A percentile compares a stretch with the other conserved stretches of the same genome.
Conservation (phyloP, 768 basidiomycete species). For the Pulveroboletus sp. region DNA sequence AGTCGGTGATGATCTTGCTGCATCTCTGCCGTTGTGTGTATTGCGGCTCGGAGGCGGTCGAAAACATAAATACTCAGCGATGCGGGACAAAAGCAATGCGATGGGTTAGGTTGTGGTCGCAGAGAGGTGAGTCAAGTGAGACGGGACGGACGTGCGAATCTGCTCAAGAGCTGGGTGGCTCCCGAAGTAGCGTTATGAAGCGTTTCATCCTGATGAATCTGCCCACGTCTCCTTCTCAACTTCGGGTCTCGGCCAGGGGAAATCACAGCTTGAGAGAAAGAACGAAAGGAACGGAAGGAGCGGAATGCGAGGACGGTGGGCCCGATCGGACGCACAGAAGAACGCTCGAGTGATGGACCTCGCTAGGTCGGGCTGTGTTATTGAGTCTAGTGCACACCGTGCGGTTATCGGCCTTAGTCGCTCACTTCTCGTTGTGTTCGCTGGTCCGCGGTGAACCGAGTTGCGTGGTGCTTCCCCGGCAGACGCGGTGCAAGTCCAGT, state of each 20-base stretch:
- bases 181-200: too few species aligned
- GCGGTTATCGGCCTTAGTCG: too few species aligned
- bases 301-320: background rate
- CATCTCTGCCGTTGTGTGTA: background rate
- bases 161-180: background rate
- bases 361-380: background rate
- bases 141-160: background rate
- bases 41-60: background rate
- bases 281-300: too few species aligned
- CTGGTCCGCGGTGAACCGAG: background rate
- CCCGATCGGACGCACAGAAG: background rate
- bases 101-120: background rate
- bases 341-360: background rate
- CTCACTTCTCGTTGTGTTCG: background rate
- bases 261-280: background rate
- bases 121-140: background rate
- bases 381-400: too few species aligned
- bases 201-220: background rate
- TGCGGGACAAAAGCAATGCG: background rate
- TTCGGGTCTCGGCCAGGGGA: background rate
- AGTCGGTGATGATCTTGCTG: background rate
- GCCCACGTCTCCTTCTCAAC: too few species aligned
- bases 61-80: background rate
- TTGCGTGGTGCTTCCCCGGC: background rate
- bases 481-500: too few species aligned